Percentiles rank a stretch among this genome's conserved stretches.
These are phyloP conservation scores for Chondrus crispus DNA, from an alignment of 23 red algal species.

Conservation along the genomic window DNA sequence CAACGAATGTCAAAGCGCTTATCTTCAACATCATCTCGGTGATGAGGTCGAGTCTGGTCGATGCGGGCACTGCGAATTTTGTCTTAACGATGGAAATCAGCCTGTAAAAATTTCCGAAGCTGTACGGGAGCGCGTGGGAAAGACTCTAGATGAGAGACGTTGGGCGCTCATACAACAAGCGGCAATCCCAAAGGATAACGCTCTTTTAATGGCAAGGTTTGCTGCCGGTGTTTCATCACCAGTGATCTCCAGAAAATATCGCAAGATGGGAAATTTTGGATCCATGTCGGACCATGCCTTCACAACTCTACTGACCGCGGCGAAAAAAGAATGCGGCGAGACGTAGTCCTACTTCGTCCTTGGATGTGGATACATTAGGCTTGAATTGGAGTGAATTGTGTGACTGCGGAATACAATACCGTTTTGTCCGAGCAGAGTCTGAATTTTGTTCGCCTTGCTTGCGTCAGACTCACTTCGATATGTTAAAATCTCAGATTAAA, in stretches of 20 bases:
- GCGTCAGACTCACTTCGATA: neutral
- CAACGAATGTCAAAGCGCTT: slow-evolving; percentile 38
- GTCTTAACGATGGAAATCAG: slow-evolving; percentile 18
- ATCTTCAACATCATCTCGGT: slow-evolving; percentile 44
- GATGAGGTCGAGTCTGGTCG: neutral
- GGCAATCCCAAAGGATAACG: slow-evolving; percentile 37
- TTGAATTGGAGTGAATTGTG: neutral
- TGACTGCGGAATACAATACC: neutral
- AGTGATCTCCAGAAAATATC: slow-evolving; percentile 43
- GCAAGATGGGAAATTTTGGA: slow-evolving; percentile 37
- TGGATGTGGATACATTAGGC: neutral
- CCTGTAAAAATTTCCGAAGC: slow-evolving; percentile 27
- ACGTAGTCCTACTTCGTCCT: too few species aligned
- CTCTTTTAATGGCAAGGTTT: slow-evolving; percentile 50
- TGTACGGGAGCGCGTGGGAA: neutral
- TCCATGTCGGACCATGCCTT: slow-evolving; percentile 65
- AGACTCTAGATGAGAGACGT: neutral
- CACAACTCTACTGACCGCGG: slow-evolving; percentile 26
- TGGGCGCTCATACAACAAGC: slow-evolving; percentile 53
- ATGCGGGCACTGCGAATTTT: slow-evolving; percentile 74
- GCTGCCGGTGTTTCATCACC: slow-evolving; percentile 74
- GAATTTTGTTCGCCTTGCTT: neutral
- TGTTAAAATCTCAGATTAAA: neutral
- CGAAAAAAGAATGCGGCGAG: slow-evolving; percentile 23
- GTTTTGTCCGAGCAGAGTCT: neutral